Evolutionary conservation across 1,284 basidiomycete genomes (phyloP).

Genomic region (Ceratobasidium sp.): DNA sequence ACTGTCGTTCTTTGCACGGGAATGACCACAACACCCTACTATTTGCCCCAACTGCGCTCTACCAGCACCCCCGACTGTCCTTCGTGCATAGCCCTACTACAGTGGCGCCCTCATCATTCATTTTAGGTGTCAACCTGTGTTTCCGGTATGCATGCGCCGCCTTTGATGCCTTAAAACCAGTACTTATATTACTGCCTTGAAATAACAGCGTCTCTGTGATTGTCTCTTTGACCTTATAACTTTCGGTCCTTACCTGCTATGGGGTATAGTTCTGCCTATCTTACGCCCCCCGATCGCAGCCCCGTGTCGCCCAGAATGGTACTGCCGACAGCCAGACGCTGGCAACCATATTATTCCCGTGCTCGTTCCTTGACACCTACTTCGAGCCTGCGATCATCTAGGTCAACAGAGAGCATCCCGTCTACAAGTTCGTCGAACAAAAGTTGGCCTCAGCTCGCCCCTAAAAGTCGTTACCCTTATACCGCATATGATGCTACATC

Average conservation of each 20-base stretch:
- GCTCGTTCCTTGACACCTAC: constrained; percentile 18
- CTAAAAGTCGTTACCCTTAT: constrained; percentile 21
- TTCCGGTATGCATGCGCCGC: background rate
- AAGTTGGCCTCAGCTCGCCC: constrained; percentile 8
- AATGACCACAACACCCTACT: constrained; percentile 18
- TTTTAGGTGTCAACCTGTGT: constrained; percentile 28
- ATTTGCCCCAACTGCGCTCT: constrained; percentile 7
- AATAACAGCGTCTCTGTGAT: background rate
- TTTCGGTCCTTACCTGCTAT: constrained; percentile 34
- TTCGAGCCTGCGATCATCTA: constrained; percentile 19
- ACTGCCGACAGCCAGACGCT: constrained; percentile 13
- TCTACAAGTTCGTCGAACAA: constrained; percentile 12
- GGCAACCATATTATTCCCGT: constrained; percentile 19
- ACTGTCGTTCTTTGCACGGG: background rate
- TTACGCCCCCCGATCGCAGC: constrained; percentile 26
- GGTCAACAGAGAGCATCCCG: constrained; percentile 14
- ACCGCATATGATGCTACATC: constrained; percentile 13
- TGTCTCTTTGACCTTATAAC: background rate
- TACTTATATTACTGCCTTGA: constrained; percentile 18
- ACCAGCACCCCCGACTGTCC: constrained; percentile 8
- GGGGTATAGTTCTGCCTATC: constrained; percentile 17
- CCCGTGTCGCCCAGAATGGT: constrained; percentile 4
- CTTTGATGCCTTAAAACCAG: background rate
- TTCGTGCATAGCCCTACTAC: constrained; percentile 27
- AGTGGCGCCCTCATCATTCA: constrained; percentile 27